These are phyloP conservation scores for Globisporangium rhizosaccharum DNA, from an alignment of 352 stramenopile species.

Conservation along the genomic window DNA sequence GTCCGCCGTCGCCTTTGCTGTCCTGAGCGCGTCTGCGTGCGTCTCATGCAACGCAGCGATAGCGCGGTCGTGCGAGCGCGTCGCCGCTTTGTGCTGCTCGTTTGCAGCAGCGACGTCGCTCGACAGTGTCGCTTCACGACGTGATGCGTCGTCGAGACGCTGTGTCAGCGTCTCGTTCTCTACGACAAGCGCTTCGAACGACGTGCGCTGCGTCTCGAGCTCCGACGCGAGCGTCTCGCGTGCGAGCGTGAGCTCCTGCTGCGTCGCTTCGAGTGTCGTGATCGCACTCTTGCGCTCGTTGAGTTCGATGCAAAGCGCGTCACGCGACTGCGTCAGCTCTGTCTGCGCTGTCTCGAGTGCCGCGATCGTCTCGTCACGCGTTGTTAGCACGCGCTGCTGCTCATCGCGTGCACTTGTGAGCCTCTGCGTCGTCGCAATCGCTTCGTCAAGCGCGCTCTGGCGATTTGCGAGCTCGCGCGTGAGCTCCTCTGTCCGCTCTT, in stretches of 20 bases:
- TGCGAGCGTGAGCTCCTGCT: background rate
- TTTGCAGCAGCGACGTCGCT: no score
- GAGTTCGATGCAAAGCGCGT: background rate
- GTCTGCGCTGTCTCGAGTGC: background rate
- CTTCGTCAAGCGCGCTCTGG: background rate
- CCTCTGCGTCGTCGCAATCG: background rate
- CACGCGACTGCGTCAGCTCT: background rate
- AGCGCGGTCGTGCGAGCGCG: background rate
- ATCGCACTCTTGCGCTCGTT: background rate
- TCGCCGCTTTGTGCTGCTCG: no score
- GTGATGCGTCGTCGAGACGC: no score
- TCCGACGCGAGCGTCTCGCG: background rate
- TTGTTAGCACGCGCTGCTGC: background rate
- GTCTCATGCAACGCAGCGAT: no score
- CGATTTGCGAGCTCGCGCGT: background rate
- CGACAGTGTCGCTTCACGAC: no score
- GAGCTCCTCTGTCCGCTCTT: no score
- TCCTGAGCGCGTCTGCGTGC: no score
- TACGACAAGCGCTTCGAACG: no score
- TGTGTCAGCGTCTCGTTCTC: no score
- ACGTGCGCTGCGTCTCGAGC: background rate
- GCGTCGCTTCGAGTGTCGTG: background rate
- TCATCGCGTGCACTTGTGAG: background rate
- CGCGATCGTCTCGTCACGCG: background rate
- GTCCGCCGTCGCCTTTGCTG: background rate